Evolutionary conservation across 768 basidiomycete species (phyloP), one percentile per base, ranked within the genome.

Genomic region (Suillus spraguei): DNA sequence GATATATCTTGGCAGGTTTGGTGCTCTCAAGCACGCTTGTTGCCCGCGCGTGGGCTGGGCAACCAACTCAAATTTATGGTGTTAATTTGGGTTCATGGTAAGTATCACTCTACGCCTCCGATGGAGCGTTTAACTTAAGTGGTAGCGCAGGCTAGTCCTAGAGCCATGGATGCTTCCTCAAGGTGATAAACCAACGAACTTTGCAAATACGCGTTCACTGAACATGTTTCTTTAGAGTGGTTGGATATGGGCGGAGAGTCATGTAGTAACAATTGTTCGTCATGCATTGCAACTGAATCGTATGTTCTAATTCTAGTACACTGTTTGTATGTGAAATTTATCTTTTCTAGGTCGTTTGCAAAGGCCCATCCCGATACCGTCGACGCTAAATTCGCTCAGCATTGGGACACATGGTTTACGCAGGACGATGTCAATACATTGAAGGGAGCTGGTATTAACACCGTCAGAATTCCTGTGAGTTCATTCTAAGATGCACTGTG

Each of bases 141-240:
- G 53, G 54, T 49, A 65, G 11, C 56, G 22, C 61, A 92, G 91
- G 91, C 80, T 93, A 58, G 73, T 93, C 0, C 73, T 91, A 5
- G 91, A 93, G 69, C 69, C 90, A n/a, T 93, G 91, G 91, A 93
- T 93, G 90, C 79, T 91, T 49, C 90, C 90, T 10, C 76, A 80
- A 72, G 88, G 87, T 87, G 64, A 60, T 17, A 1, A 16, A 0
- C 9, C 7, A 20, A 10, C 36, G 41, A 28, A 11, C 6, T 52
- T 20, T 32, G 22, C 14, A 4, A 7, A 17, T 0, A 56, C 17
- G 5, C 1, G 52, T 47, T 39, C 0, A 62, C 58, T 54, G 60
- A 64, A 66, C 24, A 20, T 3, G 56, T 46, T 46, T 24, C 17
- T 17, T 2, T 66, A 88, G 91, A 83, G 80, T 94, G 91, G 92